phyloP scores from a whole-genome alignment of 2,329 filamentous ascomycete species.

The Fonsecaea pugnacius region DNA sequence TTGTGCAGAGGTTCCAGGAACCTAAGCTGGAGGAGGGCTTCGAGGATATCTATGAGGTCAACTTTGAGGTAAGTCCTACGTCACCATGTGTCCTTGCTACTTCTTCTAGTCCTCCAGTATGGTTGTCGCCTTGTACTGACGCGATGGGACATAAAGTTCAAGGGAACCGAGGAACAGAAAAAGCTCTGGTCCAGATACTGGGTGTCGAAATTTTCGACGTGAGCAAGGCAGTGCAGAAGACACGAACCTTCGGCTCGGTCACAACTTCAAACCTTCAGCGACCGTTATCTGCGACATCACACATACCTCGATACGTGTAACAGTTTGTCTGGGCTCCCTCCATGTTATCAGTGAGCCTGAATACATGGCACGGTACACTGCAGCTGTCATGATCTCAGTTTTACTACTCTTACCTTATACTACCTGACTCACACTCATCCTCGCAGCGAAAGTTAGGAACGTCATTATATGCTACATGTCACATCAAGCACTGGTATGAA shows the following conservation, averaged over 20 bases:
- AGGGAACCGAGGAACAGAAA: conserved; percentile 37
- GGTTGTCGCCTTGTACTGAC: neutral
- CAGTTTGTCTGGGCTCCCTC: neutral
- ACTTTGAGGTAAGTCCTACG: conserved; percentile 64
- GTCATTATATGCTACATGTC: neutral
- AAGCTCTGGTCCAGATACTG: conserved; percentile 38
- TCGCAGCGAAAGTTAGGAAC: neutral
- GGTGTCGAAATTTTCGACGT: conserved; percentile 39
- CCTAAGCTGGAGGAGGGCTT: conserved; percentile 80
- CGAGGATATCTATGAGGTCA: conserved; percentile 72
- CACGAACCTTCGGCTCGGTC: neutral
- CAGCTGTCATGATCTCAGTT: neutral
- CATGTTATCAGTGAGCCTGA: neutral
- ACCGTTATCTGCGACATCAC: neutral
- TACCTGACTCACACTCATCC: neutral
- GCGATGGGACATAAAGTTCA: conserved; percentile 26
- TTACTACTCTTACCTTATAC: neutral
- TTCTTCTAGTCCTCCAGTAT: neutral
- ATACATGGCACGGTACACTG: neutral
- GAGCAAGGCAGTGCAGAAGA: conserved; percentile 19
- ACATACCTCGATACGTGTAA: neutral
- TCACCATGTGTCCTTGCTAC: neutral
- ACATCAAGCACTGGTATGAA: neutral
- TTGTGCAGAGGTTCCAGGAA: conserved; percentile 71
- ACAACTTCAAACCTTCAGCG: neutral